These are phyloP conservation scores for Aspergillus niger DNA, from an alignment of 2,329 filamentous ascomycete genomes.

Conservation along the genomic window DNA sequence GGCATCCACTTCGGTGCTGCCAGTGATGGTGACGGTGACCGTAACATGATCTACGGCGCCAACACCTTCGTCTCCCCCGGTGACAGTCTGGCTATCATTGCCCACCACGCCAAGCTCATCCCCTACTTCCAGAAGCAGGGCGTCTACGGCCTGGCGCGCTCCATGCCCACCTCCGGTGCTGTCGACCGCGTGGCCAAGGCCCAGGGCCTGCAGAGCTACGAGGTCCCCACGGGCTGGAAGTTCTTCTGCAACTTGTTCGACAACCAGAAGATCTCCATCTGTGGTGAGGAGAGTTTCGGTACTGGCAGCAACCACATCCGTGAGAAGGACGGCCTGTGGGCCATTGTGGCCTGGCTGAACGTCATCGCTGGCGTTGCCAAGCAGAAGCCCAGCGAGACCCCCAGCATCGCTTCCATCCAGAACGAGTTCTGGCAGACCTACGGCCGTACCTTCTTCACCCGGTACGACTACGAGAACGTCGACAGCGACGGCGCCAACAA, in stretches of 20 bases:
- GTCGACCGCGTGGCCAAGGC: conserved; percentile 95
- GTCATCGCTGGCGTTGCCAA: conserved; percentile 94
- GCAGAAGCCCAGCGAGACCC: conserved; percentile 74
- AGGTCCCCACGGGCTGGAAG: conserved; percentile 98
- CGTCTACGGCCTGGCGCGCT: conserved; percentile 90
- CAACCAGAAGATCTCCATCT: conserved; percentile 94
- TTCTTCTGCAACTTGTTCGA: conserved; percentile 98
- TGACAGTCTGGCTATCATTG: conserved; percentile 96
- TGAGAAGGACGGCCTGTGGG: conserved; percentile 98
- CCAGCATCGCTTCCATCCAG: conserved; percentile 95
- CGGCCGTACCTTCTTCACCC: conserved; percentile 97
- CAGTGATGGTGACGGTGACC: conserved; percentile 94
- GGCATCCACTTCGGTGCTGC: conserved; percentile 94
- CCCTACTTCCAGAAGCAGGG: conserved; percentile 98
- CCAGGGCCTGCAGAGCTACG: conserved; percentile 87
- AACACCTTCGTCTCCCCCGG: conserved; percentile 95
- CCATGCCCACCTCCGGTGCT: conserved; percentile 95
- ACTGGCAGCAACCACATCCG: conserved; percentile 98
- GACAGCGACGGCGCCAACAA: conserved; percentile 89
- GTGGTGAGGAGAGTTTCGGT: conserved; percentile 96
- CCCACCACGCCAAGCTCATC: conserved; percentile 93
- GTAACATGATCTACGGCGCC: conserved; percentile 99
- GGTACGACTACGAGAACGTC: conserved; percentile 97
- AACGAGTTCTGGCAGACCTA: conserved; percentile 96
- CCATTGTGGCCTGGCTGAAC: conserved; percentile 96